Evolutionary conservation across 2,329 filamentous ascomycete species (phyloP).

Genomic region (Ceratocystis cubensis): DNA sequence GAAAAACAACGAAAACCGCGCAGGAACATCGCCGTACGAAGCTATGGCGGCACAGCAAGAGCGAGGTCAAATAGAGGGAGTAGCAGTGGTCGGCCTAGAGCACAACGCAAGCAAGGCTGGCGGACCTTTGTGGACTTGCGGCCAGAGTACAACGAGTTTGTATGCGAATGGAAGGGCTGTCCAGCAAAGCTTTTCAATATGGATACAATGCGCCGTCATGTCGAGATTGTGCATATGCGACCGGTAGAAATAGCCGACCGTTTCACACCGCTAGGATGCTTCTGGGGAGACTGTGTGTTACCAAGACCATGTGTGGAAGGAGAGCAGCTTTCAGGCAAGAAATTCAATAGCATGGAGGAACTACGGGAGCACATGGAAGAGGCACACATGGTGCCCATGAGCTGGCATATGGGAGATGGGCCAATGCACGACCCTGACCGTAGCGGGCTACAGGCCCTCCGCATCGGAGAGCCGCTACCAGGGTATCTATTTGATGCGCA

Average conservation of each 20-base stretch:
- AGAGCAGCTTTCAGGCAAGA: neutral
- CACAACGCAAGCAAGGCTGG: neutral
- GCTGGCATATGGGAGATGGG: constrained; percentile 50
- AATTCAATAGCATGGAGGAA: constrained; percentile 23
- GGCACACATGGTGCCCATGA: constrained; percentile 40
- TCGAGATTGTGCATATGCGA: constrained; percentile 38
- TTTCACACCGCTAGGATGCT: constrained; percentile 22
- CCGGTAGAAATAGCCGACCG: neutral
- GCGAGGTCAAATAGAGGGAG: neutral
- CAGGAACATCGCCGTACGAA: neutral
- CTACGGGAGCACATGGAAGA: constrained; percentile 42
- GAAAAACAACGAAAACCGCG: neutral
- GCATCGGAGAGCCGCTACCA: constrained; percentile 29
- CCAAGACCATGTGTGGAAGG: neutral
- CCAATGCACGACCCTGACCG: constrained; percentile 25
- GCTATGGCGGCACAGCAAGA: neutral
- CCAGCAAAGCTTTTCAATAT: constrained; percentile 50
- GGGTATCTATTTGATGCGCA: constrained; percentile 39
- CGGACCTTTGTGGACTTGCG: constrained; percentile 32
- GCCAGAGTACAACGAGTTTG: constrained; percentile 39
- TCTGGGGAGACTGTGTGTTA: constrained; percentile 28
- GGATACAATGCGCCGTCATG: constrained; percentile 44
- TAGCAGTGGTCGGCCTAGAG: neutral
- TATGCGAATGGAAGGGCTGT: constrained; percentile 49
- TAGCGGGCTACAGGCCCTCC: constrained; percentile 19